phyloP scores from a whole-genome alignment of 257 asterid species.

The Primulina huaijiensis region DNA sequence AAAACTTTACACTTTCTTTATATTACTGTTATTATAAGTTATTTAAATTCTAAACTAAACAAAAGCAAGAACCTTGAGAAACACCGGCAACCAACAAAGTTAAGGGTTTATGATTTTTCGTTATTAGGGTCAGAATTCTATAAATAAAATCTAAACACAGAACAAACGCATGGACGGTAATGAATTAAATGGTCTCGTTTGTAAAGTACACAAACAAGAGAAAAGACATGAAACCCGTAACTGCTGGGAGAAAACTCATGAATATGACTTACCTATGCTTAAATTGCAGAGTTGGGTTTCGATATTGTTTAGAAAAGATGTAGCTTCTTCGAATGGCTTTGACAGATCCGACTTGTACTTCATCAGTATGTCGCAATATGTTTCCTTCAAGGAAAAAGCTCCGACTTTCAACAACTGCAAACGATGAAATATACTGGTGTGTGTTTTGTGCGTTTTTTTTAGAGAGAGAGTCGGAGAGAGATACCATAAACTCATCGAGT shows the following conservation, averaged over 20 bases:
- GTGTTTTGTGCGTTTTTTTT: neutral
- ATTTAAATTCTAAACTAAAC: too few relatives aligned
- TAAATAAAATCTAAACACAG: neutral
- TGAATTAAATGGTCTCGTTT: neutral
- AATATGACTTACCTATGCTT: slow-evolving; percentile 45
- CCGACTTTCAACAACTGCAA: neutral
- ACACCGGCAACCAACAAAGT: neutral
- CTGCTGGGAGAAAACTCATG: neutral
- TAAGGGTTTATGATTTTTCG: neutral
- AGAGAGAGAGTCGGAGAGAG: slow-evolving; percentile 27
- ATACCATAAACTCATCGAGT: slow-evolving; percentile 71
- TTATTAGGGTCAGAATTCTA: neutral
- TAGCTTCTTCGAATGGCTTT: slow-evolving; percentile 43
- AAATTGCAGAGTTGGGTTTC: slow-evolving; percentile 61
- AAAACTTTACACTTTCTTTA: neutral
- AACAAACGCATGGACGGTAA: neutral
- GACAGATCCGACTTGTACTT: slow-evolving; percentile 74
- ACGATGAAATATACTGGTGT: neutral
- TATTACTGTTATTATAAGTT: too few relatives aligned
- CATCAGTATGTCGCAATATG: slow-evolving; percentile 58
- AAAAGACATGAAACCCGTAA: neutral
- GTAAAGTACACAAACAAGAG: neutral
- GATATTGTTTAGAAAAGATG: slow-evolving; percentile 57
- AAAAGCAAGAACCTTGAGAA: neutral
- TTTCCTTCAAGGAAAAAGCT: slow-evolving; percentile 43